Evolutionary conservation across 768 basidiomycete species (phyloP).

Genomic region (Artomyces pyxidatus): DNA sequence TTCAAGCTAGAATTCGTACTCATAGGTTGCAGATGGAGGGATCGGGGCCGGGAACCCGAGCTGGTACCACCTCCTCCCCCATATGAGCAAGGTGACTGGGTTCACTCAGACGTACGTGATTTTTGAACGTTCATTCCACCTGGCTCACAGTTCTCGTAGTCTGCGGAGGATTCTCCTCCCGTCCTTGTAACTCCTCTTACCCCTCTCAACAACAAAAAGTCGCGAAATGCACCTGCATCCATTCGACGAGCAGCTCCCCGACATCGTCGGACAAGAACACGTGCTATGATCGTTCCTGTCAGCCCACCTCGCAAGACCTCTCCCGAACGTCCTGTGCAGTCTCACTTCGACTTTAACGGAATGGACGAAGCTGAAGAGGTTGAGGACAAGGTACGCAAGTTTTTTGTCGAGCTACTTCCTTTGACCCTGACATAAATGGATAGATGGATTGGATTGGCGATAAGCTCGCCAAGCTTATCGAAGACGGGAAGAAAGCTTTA

Average conservation of each 20-base stretch:
- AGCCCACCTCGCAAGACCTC: constrained; percentile 17
- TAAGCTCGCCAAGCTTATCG: constrained; percentile 59
- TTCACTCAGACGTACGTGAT: constrained; percentile 11
- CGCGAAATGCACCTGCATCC: constrained; percentile 25
- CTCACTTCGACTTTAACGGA: constrained; percentile 36
- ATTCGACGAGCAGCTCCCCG: constrained; percentile 29
- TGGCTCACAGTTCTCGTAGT: not conserved
- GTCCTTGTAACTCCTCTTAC: constrained; percentile 30
- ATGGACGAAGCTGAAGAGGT: constrained; percentile 5
- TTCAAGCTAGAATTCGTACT: not conserved
- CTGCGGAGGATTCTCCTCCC: constrained; percentile 14
- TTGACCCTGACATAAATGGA: constrained; percentile 1
- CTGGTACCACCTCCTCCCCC: constrained; percentile 42
- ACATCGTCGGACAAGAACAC: constrained; percentile 29
- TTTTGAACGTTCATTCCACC: not conserved
- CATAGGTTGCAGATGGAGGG: constrained; percentile 53
- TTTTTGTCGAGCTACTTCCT: not conserved
- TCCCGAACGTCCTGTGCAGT: constrained; percentile 22
- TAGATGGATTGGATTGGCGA: constrained; percentile 84
- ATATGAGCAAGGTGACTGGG: constrained; percentile 56
- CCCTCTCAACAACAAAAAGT: constrained; percentile 27
- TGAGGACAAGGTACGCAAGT: constrained; percentile 12
- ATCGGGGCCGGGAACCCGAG: constrained; percentile 54
- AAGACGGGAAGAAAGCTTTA: constrained; percentile 72
- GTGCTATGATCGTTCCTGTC: constrained; percentile 3